Percentiles rank a stretch among this genome's conserved stretches.
Conservation (phyloP, 1,284 basidiomycete genomes). For the Melanopsichium pennsylvanicum region DNA sequence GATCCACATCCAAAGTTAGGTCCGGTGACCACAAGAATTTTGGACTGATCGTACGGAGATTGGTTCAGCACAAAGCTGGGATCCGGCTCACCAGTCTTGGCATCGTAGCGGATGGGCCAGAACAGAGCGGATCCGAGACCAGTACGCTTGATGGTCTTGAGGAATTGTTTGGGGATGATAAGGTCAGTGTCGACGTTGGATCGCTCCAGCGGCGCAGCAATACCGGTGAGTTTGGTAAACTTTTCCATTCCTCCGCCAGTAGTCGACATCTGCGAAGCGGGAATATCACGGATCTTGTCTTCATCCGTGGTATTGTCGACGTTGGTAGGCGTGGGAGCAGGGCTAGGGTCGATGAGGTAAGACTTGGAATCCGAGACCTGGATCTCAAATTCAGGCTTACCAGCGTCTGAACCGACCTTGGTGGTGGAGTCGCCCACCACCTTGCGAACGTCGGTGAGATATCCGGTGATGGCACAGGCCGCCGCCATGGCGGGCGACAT, state of each 20-base stretch:
- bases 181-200: conserved; percentile 64
- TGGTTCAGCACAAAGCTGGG: conserved; percentile 60
- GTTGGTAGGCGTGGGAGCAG: conserved; percentile 35
- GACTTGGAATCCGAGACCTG: conserved; percentile 55
- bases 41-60: conserved; percentile 49
- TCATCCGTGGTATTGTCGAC: conserved; percentile 42
- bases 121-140: conserved; percentile 62
- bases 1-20: conserved; percentile 64
- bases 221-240: conserved; percentile 60
- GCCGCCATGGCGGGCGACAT: conserved; percentile 65
- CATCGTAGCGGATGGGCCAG: conserved; percentile 61
- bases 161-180: conserved; percentile 65
- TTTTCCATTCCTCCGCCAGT: conserved; percentile 55
- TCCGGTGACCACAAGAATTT: conserved; percentile 60
- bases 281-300: conserved; percentile 50
- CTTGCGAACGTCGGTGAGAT: conserved; percentile 64
- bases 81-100: conserved; percentile 55
- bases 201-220: conserved; percentile 61
- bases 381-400: conserved; percentile 49
- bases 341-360: conserved; percentile 49
- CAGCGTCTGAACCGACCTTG: conserved; percentile 50
- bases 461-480: conserved; percentile 61
- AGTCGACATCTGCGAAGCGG: conserved; percentile 27
- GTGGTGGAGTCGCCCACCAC: conserved; percentile 31
- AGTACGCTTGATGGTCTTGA: conserved; percentile 65